Evolutionary conservation across 371 early-diverging fungal species (phyloP).

Genomic region (Mortierella sp.): DNA sequence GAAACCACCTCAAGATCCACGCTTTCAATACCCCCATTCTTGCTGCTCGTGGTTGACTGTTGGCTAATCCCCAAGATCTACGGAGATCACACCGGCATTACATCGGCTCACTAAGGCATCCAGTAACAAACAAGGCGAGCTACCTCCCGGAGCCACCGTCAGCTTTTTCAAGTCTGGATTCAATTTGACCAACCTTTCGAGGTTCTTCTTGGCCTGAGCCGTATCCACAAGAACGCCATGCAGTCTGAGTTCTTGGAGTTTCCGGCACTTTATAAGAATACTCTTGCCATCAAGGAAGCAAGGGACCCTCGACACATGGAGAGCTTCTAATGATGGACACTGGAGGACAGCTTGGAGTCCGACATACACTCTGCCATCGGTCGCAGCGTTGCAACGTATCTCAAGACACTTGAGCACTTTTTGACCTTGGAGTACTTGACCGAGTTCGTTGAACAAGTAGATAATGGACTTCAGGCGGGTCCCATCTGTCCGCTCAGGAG

Average conservation of each 20-base stretch:
- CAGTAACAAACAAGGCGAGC: too few relatives aligned
- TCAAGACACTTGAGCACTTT: not conserved
- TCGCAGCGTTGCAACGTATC: not conserved
- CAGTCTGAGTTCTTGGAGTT: not conserved
- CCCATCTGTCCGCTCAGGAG: not conserved
- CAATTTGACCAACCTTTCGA: not conserved
- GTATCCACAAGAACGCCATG: not conserved
- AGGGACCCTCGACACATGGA: not conserved
- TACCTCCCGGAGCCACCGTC: too few relatives aligned
- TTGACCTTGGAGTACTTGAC: not conserved
- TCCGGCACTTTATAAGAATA: not conserved
- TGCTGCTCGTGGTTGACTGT: too few relatives aligned
- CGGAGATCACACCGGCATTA: too few relatives aligned
- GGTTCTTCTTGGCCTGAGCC: not conserved
- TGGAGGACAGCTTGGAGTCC: not conserved
- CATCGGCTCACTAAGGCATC: too few relatives aligned
- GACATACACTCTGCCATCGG: not conserved
- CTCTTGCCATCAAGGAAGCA: not conserved
- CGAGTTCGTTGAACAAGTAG: not conserved
- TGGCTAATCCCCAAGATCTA: too few relatives aligned
- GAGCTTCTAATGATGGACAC: not conserved
- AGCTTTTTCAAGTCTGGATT: not conserved
- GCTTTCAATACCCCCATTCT: too few relatives aligned
- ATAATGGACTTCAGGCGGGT: too few relatives aligned
- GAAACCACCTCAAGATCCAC: too few relatives aligned